These are phyloP conservation scores for Trichoderma reesei DNA, from an alignment of 495 filamentous ascomycete species.

Conservation along the genomic window DNA sequence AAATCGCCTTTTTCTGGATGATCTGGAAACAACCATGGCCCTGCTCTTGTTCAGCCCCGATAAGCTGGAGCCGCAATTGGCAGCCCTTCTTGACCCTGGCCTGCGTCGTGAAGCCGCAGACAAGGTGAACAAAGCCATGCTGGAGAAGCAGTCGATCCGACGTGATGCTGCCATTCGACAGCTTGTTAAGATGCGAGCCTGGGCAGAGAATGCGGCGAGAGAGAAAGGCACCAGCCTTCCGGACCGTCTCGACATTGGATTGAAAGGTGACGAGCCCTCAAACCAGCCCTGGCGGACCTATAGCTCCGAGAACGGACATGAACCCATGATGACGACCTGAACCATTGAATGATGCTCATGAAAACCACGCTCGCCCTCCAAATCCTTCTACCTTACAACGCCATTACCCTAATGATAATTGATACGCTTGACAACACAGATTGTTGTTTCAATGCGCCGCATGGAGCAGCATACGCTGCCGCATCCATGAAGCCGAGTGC, in stretches of 20 bases:
- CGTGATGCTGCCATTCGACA: conserved; percentile 72
- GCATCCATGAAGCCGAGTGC: not conserved
- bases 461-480: too few relatives aligned
- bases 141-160: conserved; percentile 57
- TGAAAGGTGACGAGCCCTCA: conserved; percentile 41
- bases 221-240: conserved; percentile 68
- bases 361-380: not conserved
- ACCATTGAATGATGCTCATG: conserved; percentile 10
- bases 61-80: conserved; percentile 64
- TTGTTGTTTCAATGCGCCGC: not conserved
- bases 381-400: not conserved
- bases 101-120: conserved; percentile 75
- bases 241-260: conserved; percentile 58
- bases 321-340: conserved; percentile 50
- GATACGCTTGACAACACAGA: not conserved
- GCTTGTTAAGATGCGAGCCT: conserved; percentile 71
- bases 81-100: conserved; percentile 64
- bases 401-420: not conserved
- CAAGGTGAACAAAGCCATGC: conserved; percentile 78
- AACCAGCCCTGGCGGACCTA: conserved; percentile 21
- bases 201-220: conserved; percentile 71
- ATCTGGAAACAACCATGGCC: conserved; percentile 87
- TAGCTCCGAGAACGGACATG: conserved; percentile 35
- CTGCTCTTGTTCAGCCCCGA: conserved; percentile 73
- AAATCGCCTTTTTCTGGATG: conserved; percentile 70